A percentile compares a stretch with the other conserved stretches of the same genome.
phyloP scores from a whole-genome alignment of 306 rosid species.

The Senna siamea region DNA sequence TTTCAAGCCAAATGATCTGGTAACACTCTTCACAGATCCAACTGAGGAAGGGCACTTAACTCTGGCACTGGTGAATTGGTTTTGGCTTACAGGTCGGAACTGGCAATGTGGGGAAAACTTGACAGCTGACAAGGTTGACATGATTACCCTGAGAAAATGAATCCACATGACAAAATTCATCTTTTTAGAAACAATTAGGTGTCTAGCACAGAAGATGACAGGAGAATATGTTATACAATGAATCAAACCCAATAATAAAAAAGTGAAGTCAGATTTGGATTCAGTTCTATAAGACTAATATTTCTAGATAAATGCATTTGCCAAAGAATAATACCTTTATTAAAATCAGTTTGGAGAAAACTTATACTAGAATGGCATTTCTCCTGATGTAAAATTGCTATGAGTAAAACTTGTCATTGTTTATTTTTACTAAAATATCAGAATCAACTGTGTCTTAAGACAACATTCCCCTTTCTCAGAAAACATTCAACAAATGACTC shows the following conservation, averaged over 20 bases:
- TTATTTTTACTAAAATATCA: background rate
- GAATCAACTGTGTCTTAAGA: background rate
- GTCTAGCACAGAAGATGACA: background rate
- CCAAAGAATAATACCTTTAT: conserved; percentile 1
- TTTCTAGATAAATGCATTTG: conserved; percentile 10
- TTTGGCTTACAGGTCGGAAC: conserved; percentile 44
- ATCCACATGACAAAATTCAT: conserved; percentile 34
- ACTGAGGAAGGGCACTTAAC: conserved; percentile 55
- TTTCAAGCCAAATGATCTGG: conserved; percentile 64
- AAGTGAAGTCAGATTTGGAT: conserved; percentile 13
- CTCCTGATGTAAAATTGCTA: background rate
- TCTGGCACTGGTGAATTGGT: conserved; percentile 33
- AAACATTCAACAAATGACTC: conserved; percentile 19
- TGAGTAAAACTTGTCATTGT: background rate
- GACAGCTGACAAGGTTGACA: conserved; percentile 65
- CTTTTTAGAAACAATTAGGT: background rate
- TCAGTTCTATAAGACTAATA: conserved; percentile 2
- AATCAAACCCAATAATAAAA: background rate
- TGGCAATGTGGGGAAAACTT: conserved; percentile 48
- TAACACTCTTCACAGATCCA: conserved; percentile 54
- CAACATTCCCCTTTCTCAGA: background rate
- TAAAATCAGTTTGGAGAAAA: background rate
- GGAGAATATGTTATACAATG: background rate
- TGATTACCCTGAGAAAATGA: conserved; percentile 48
- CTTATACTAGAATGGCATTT: background rate